These are phyloP conservation scores for Jamesozyma hellenica DNA, from an alignment of 805 yeast genomes.

Conservation along the genomic window DNA sequence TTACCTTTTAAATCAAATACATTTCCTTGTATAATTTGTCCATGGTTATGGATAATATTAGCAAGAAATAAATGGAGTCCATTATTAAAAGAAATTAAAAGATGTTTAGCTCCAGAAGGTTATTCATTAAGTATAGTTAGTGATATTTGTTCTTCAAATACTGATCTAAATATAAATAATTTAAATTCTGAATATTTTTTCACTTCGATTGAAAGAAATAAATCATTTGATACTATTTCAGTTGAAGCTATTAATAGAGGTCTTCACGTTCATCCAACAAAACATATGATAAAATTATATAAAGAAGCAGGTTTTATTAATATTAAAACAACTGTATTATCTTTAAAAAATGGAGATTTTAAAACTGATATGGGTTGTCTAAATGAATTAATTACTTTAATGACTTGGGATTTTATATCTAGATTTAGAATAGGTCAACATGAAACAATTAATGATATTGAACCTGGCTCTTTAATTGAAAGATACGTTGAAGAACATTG, in stretches of 20 bases:
- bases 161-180: background rate
- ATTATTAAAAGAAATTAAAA: constrained; percentile 19
- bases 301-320: constrained; percentile 24
- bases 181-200: constrained; percentile 1
- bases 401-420: constrained; percentile 13
- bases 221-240: constrained; percentile 16
- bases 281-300: constrained; percentile 16
- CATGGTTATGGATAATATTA: constrained; percentile 22
- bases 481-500: constrained; percentile 23
- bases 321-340: constrained; percentile 20
- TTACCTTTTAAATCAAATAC: constrained; percentile 21
- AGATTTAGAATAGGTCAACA: constrained; percentile 12
- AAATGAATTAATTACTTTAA: constrained; percentile 19
- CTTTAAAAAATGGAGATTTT: constrained; percentile 23
- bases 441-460: constrained; percentile 9
- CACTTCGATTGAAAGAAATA: constrained; percentile 19
- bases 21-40: constrained; percentile 22
- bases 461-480: constrained; percentile 17
- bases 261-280: constrained; percentile 21
- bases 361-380: constrained; percentile 23
- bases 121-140: constrained; percentile 15
- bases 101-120: constrained; percentile 26
- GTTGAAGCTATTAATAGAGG: constrained; percentile 22
- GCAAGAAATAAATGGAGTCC: constrained; percentile 22
- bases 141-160: constrained; percentile 18